Evolutionary conservation across 495 filamentous ascomycete species (phyloP), one percentile per base, ranked within the genome.

Genomic region (Paragyromitra xinjiangensis): DNA sequence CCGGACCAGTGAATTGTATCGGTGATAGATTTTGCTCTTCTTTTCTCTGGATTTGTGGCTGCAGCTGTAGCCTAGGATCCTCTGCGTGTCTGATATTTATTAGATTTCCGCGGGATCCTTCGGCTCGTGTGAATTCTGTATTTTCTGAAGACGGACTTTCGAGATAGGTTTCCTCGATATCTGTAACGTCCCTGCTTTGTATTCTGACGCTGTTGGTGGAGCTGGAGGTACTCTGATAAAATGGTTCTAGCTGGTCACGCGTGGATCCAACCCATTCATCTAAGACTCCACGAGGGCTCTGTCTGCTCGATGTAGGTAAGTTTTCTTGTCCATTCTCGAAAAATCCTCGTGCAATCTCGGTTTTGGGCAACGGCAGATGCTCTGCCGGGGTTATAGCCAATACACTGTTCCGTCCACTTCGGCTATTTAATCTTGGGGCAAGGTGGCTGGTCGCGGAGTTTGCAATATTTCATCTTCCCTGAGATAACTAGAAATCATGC

Each of bases 141-240:
- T 58, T 58, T 58, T 29, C 61, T 0, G 61, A 64, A 22, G 61
- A 64, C 12, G 8, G n/a, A 26, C 40, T 64, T 45, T 64, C 61
- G 16, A 64, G 61, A 24, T 44, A 64, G 19, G 39, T 26, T 45
- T 6, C 8, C 24, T 29, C 39, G 19, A 26, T n/a, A 24, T 45
- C 61, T 45, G 61, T 64, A 19, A 45, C 24, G 45, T 64, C 61
- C 19, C 61, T 45, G 14, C 39, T 45, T n/a, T 8, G 61, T 1
- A 6, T 64, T 64, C 8, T n/a, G 40, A 1, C 12, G 9, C 39
- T 64, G 39, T 45, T 19, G 44, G 34, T 11, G 37, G 44, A 12
- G 61, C 39, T 22, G 6, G 37, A 45, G 11, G 16, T 64, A 44
- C 44, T 12, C 44, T 8, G n/a, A 26, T 44, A 26, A 39, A 64